Base-by-base conservation (phyloP, 1,139 yeast species). In the Citeromyces hawaiiensis region DNA sequence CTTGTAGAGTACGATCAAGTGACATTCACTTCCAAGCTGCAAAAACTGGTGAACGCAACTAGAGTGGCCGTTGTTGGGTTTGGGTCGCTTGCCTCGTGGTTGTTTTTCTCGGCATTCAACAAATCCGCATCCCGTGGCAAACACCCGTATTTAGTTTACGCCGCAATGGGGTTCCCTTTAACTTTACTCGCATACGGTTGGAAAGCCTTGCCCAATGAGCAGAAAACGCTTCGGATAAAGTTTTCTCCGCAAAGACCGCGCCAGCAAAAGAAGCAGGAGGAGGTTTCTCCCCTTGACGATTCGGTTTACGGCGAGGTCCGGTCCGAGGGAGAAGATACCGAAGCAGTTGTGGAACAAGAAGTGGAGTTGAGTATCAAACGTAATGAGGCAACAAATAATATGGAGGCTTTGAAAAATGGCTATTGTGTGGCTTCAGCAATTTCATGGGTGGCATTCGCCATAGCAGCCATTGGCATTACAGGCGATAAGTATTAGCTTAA, bases 141-240 rank as follows among this genome's bases (percentile, higher is more conserved):
- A 48, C 80, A 73, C 54, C 79, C 79, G 6, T 73, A 72, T 49
- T 64, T 73, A 49, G 49, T 73, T 31, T 73, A 73, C 49, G 61
- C 76, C n/a, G 69, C 74, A n/a, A 40, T 70, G 17, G 70, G 73
- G 14, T 66, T 68, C 30, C 72, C 74, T 4, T 38, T 59, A 27
- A 57, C 66, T 7, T 23, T 23, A 23, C 11, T 23, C 3, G n/a
- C 13, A n/a, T 17, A 15, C 15, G 36, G 23, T 4, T 14, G 15
- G 21, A 23, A 15, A 34, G 19, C 36, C 13, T 11, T 23, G 9
- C 18, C 23, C 23, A n/a, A n/a, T 7, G 13, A 34, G 25, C 19
- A 34, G 19, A 19, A 18, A n/a, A 13, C 36, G 23, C 36, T 8
- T 13, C n/a, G 21, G 15, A n/a, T 8, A 17, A 34, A 34, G 10